These are phyloP conservation scores for Termitomyces sp. DNA, from an alignment of 768 basidiomycete genomes.

Conservation along the genomic window DNA sequence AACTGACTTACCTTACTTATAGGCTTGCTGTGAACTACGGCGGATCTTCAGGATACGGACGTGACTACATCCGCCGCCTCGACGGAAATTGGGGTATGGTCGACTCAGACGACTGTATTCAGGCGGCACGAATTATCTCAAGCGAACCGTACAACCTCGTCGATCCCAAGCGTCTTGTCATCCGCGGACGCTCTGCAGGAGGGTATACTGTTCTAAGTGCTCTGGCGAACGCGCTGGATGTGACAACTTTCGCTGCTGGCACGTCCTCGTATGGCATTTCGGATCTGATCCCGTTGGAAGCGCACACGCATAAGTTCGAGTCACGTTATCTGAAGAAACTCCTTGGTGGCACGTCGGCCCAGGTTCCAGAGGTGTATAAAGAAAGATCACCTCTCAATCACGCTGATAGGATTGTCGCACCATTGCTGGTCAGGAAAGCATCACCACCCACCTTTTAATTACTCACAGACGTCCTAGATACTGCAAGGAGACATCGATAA, in stretches of 20 bases:
- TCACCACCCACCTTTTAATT: background rate
- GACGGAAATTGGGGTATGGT: conserved; percentile 68
- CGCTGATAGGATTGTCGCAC: conserved; percentile 57
- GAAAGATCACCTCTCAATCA: conserved; percentile 62
- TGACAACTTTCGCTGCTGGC: conserved; percentile 56
- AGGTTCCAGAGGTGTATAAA: conserved; percentile 55
- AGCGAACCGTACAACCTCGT: conserved; percentile 45
- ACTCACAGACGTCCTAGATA: conserved; percentile 36
- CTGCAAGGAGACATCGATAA: conserved; percentile 64
- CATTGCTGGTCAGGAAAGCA: conserved; percentile 51
- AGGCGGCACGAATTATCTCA: conserved; percentile 50
- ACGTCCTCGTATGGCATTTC: conserved; percentile 68
- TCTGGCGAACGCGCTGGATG: conserved; percentile 35
- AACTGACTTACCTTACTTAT: conserved; percentile 16
- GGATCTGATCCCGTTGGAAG: conserved; percentile 51
- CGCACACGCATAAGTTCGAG: conserved; percentile 74
- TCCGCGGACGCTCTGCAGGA: conserved; percentile 73
- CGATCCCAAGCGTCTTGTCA: conserved; percentile 59
- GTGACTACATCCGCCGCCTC: conserved; percentile 61
- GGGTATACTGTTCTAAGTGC: conserved; percentile 65
- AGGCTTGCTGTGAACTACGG: conserved; percentile 78
- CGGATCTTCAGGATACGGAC: conserved; percentile 73
- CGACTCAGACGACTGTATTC: conserved; percentile 65
- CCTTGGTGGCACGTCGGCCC: conserved; percentile 53
- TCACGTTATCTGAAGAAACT: conserved; percentile 55